phyloP scores from a whole-genome alignment of 78 protist species.

The Dictyostelium capitatum region DNA sequence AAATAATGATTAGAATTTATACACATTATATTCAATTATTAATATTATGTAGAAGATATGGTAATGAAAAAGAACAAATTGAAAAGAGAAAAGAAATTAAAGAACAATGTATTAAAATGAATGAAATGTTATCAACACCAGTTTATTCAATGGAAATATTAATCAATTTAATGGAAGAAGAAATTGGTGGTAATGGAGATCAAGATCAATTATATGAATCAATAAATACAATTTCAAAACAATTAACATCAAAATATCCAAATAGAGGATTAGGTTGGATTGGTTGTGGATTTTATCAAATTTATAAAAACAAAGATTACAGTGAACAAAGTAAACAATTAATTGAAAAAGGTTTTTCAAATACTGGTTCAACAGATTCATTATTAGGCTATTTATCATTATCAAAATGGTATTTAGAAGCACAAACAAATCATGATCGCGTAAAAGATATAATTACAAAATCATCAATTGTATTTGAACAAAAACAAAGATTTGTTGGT shows the following conservation, averaged over 20 bases:
- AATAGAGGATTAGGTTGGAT: constrained; percentile 41
- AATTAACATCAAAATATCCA: not conserved
- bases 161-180: constrained; percentile 17
- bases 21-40: constrained; percentile 27
- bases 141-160: constrained; percentile 29
- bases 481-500: not conserved
- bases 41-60: not conserved
- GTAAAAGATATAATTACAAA: not conserved
- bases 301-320: not conserved
- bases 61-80: not conserved
- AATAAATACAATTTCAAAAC: not conserved
- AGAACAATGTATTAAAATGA: constrained; percentile 28
- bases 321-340: not conserved
- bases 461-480: not conserved
- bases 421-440: not conserved
- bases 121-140: not conserved
- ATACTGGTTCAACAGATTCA: not conserved
- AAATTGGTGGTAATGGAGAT: not conserved
- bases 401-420: constrained; percentile 22
- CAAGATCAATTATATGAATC: not conserved
- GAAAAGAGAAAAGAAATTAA: not conserved
- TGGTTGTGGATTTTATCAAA: constrained; percentile 26
- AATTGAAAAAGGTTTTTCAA: constrained; percentile 40
- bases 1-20: constrained; percentile 6
- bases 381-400: constrained; percentile 46